These are phyloP conservation scores for Solioccasus polychromus DNA, from an alignment of 768 basidiomycete genomes.

Conservation along the genomic window DNA sequence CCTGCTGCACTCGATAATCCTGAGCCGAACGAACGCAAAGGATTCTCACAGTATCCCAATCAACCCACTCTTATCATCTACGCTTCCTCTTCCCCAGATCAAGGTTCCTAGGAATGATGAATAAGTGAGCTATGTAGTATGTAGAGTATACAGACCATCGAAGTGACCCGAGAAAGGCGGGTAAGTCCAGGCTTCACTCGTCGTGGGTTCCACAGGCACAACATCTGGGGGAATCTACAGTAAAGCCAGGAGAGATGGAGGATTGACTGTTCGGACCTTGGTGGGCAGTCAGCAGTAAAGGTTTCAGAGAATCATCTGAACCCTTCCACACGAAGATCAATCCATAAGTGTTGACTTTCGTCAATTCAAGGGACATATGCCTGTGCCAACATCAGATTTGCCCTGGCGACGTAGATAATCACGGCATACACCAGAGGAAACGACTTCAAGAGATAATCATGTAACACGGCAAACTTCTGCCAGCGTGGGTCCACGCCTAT, in stretches of 20 bases:
- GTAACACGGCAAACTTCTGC: conserved; percentile 52
- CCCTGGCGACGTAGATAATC: background rate
- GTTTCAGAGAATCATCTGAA: conserved; percentile 46
- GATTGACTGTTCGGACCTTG: conserved; percentile 39
- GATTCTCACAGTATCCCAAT: conserved; percentile 56
- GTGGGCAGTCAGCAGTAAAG: conserved; percentile 51
- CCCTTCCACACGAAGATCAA: conserved; percentile 61
- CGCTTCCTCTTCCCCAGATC: conserved; percentile 50
- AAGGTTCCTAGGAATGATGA: conserved; percentile 25
- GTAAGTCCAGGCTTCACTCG: conserved; percentile 53
- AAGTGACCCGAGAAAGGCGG: conserved; percentile 64
- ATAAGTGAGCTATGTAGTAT: background rate
- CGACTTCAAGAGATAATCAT: conserved; percentile 50
- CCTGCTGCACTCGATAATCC: conserved; percentile 24
- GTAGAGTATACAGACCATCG: conserved; percentile 41
- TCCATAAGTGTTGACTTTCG: conserved; percentile 61
- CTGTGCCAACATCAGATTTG: conserved; percentile 26
- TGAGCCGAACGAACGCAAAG: background rate
- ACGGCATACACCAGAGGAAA: conserved; percentile 59
- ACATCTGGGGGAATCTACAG: conserved; percentile 43
- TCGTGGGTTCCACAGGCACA: conserved; percentile 60
- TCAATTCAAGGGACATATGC: conserved; percentile 48
- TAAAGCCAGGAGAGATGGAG: background rate
- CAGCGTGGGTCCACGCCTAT: conserved; percentile 52
- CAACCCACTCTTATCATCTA: conserved; percentile 65